phyloP scores from a whole-genome alignment of 2,329 filamentous ascomycete genomes.

The Colletotrichum horii region DNA sequence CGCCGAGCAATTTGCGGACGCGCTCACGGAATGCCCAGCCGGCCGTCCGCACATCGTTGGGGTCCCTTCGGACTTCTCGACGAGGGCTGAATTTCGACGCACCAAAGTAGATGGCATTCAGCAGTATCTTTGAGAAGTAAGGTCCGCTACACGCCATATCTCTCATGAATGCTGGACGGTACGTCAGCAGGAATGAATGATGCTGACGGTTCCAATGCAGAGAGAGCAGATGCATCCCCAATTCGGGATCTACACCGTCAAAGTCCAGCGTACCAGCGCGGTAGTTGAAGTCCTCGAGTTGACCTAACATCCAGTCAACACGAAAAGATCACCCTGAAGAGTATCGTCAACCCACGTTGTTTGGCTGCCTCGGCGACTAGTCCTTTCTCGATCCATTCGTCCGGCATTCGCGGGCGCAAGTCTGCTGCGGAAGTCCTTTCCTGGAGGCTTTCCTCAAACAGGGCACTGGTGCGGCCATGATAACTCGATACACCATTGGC shows the following conservation, averaged over 20 bases:
- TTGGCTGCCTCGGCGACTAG: constrained; percentile 52
- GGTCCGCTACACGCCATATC: constrained; percentile 58
- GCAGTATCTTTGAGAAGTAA: constrained; percentile 60
- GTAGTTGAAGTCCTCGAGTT: constrained; percentile 54
- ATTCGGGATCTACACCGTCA: constrained; percentile 56
- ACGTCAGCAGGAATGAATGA: constrained; percentile 51
- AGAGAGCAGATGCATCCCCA: constrained; percentile 55
- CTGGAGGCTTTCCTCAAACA: constrained; percentile 46
- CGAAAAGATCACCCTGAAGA: background rate
- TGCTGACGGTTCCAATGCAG: constrained; percentile 61
- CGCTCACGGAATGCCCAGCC: constrained; percentile 53
- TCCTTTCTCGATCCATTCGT: constrained; percentile 47
- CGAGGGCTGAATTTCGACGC: constrained; percentile 51
- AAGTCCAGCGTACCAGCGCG: constrained; percentile 54
- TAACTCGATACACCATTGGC: constrained; percentile 48
- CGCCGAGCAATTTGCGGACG: constrained; percentile 49
- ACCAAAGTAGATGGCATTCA: constrained; percentile 59
- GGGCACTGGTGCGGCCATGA: constrained; percentile 53
- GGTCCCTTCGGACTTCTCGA: constrained; percentile 48
- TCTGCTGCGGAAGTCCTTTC: constrained; percentile 22
- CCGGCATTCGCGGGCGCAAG: constrained; percentile 30
- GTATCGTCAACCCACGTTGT: constrained; percentile 35
- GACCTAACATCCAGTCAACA: constrained; percentile 30
- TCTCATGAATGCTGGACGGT: constrained; percentile 58
- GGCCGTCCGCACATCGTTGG: constrained; percentile 49